Conservation (phyloP, 345 rosid species). For the Lumnitzera littorea region DNA sequence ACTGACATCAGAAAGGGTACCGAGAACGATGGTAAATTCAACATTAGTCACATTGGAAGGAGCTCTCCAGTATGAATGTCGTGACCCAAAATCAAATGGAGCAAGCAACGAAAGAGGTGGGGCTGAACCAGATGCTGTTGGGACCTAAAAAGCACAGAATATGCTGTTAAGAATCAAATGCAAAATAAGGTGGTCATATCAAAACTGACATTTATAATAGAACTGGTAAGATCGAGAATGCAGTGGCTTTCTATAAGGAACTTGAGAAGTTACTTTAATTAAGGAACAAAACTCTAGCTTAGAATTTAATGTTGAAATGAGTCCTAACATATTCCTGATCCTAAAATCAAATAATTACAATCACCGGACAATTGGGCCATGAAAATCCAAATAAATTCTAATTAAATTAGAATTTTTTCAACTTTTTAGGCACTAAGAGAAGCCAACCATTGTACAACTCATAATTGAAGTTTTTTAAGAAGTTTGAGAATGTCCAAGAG, state of each 20-base stretch:
- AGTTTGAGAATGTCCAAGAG: no score
- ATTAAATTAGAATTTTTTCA: no score
- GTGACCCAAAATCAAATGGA: slow-evolving; percentile 51
- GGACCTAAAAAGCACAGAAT: slow-evolving; percentile 47
- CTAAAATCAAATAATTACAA: no score
- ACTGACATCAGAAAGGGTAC: slow-evolving; percentile 68
- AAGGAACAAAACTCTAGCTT: no score
- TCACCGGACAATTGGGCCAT: no score
- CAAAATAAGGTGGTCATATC: neutral
- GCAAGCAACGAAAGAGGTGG: slow-evolving; percentile 66
- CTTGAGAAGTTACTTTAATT: neutral
- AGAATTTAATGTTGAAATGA: no score
- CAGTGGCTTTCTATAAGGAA: neutral
- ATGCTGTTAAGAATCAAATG: neutral
- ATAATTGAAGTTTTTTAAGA: no score
- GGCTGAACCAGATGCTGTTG: slow-evolving; percentile 82
- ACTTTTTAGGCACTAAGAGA: no score
- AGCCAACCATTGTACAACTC: no score
- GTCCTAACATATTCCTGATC: no score
- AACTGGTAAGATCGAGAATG: neutral
- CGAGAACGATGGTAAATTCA: slow-evolving; percentile 67
- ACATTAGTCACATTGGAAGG: slow-evolving; percentile 48
- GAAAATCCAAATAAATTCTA: no score
- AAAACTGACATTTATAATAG: neutral
- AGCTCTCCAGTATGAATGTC: slow-evolving; percentile 77